Percentiles rank a stretch among this genome's conserved stretches.
Conservation (phyloP, 2,329 filamentous ascomycete species). For the Fusarium staphyleae region DNA sequence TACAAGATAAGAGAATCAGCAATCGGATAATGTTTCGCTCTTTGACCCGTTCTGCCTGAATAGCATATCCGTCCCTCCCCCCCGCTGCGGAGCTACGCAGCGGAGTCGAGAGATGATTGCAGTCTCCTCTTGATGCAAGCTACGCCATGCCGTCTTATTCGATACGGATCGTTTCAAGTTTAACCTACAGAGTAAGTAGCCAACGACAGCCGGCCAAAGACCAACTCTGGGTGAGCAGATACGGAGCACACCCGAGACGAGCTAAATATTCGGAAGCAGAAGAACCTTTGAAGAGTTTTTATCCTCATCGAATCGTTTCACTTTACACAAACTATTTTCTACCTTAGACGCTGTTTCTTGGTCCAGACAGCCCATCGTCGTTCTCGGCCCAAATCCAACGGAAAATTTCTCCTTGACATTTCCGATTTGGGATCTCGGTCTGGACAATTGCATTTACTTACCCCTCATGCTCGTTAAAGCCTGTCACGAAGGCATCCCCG, state of each 20-base stretch:
- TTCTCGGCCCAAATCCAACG: constrained; percentile 10
- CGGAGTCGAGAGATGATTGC: not conserved
- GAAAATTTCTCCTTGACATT: constrained; percentile 19
- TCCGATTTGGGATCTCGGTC: constrained; percentile 33
- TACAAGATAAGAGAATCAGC: not conserved
- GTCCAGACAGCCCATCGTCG: not conserved
- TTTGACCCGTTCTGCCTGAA: not conserved
- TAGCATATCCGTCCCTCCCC: not conserved
- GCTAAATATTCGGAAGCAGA: no score
- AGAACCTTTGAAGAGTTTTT: not conserved
- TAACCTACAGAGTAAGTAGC: constrained; percentile 2
- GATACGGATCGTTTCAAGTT: constrained; percentile 8
- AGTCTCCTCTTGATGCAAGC: not conserved
- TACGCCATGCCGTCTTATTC: not conserved
- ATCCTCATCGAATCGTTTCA: no score
- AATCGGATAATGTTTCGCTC: no score
- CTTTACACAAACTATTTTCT: no score
- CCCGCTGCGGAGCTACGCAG: not conserved
- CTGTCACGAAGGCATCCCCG: constrained; percentile 11
- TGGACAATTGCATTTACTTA: constrained; percentile 30
- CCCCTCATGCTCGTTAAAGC: constrained; percentile 5
- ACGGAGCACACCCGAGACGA: not conserved
- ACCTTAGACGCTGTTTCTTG: no score
- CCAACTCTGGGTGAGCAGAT: not conserved
- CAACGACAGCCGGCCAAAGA: not conserved